Base-by-base conservation (phyloP, 2,329 filamentous ascomycete genomes). In the Tolypocladium guangdongense region DNA sequence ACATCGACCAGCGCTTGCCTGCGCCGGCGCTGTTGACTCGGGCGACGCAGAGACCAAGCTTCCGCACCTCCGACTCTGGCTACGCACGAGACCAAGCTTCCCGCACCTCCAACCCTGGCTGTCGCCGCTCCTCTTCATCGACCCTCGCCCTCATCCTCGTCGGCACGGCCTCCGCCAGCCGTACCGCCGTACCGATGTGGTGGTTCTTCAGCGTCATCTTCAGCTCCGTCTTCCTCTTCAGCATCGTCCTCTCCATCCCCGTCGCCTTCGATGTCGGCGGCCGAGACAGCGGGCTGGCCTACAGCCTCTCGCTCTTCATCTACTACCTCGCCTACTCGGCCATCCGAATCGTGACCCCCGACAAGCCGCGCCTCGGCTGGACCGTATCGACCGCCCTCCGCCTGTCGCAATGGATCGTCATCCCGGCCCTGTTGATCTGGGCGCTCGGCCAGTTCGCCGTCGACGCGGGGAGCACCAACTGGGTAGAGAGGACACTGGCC, bases 261-360 rank as follows among this genome's bases (percentile, higher is more conserved):
- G 85, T 99, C 67, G 89, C 92, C 64, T 97, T 97, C 75, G 93
- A 99, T 81, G 92, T 97, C 65, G 93, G 93, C 68, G 93, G 93
- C 57, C 86, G 90, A 64, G 91, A 93, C 63, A 95, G 90, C 66
- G 93, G 93, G 55, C 79, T 99, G 65, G 92, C 90, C 58, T 97
- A 95, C 75, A 96, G 90, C 66, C 81, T 97, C 52, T 83, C 88
- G 49, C 82, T 97, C 52, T 91, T 92, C 62, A 78, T 81, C 63
- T 97, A 95, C 77, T 97, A 97, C 75, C 86, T 96, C 68, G 72
- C 89, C 68, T 90, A 93, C 73, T 96, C 90, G 54, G 74, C 82
- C 58, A 76, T 93, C 59, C 88, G 87, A 65, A 78, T 96, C 56
- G 78, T 84, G 16, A 95, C 91, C 0, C 89, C 91, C n/a, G 83